phyloP scores from a whole-genome alignment of 768 basidiomycete species.

The Suillus ampliporus region DNA sequence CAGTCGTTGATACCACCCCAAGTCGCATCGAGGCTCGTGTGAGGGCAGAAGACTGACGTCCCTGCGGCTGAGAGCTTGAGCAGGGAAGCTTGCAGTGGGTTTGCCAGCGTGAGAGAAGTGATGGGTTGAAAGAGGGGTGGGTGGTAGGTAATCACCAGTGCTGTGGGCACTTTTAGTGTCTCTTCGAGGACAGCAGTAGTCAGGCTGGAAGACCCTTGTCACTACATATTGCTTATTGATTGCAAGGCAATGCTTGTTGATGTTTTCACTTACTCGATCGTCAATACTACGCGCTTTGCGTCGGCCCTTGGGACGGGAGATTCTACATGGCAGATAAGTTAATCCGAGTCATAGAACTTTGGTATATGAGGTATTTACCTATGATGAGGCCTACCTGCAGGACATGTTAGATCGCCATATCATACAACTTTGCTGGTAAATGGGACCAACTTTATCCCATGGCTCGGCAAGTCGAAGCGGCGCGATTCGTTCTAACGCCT shows the following conservation, averaged over 20 bases:
- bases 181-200: constrained; percentile 74
- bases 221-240: constrained; percentile 12
- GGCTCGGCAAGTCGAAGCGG: constrained; percentile 84
- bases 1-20: constrained; percentile 91
- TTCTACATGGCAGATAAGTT: constrained; percentile 42
- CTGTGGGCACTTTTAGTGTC: constrained; percentile 62
- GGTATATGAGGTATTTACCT: constrained; percentile 48
- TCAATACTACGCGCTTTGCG: constrained; percentile 60
- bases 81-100: constrained; percentile 80
- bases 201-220: constrained; percentile 51
- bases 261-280: constrained; percentile 64
- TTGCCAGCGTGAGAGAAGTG: constrained; percentile 74
- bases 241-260: constrained; percentile 17
- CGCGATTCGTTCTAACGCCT: constrained; percentile 83
- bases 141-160: constrained; percentile 83
- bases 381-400: constrained; percentile 73
- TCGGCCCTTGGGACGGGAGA: constrained; percentile 55
- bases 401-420: constrained; percentile 11
- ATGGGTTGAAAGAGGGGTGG: constrained; percentile 83
- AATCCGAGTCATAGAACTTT: constrained; percentile 9
- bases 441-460: constrained; percentile 89
- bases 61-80: constrained; percentile 82
- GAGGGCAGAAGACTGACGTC: constrained; percentile 86
- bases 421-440: constrained; percentile 11
- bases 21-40: constrained; percentile 87